Base-by-base conservation (phyloP, 495 filamentous ascomycete species). In the Bryoglossum gracile region DNA sequence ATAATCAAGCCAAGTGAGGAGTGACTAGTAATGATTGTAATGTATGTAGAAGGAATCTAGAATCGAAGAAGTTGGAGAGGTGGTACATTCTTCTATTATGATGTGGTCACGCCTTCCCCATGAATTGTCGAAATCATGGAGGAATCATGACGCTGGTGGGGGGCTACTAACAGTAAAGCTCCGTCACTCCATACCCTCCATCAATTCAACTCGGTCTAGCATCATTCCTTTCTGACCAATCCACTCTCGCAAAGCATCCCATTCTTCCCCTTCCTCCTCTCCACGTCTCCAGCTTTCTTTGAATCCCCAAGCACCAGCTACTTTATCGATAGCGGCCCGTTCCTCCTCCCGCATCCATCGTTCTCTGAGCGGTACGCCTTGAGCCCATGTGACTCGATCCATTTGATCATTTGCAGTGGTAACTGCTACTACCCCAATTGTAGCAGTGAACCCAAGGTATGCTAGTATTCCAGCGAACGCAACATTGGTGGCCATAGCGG, bases 281-380 rank as follows among this genome's bases (percentile, higher is more conserved):
- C 92, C 92, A 57, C 83, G 75, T 64, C 81, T 80, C 61, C 74
- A 80, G n/a, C 60, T 62, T 57, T 94, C 85, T 48, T 81, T 80
- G 61, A 97, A 97, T 0, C 92, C 92, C 85, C 94, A 98, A 6
- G 83, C 81, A 40, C 82, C 70, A 17, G 89, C 89, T 42, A 98
- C 76, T 60, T 76, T 81, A 70, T 98, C 92, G 50, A 90, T 64
- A 8, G 91, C 87, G n/a, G 82, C 85, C 17, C 92, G 75, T 68
- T 98, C 92, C 41, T 95, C 89, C 68, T 98, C 92, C 26, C 87
- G 74, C 32, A 95, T 62, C 89, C 89, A 97, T n/a, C 94, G 77
- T 51, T 90, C 70, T 51, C 83, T 72, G 57, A 98, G 66, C 19
- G 87, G 85, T 19, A 83, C 81, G 2, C 92, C 92, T 10, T 73